These are phyloP conservation scores for Fusarium sp. DNA, from an alignment of 2,329 filamentous ascomycete genomes.

Conservation along the genomic window DNA sequence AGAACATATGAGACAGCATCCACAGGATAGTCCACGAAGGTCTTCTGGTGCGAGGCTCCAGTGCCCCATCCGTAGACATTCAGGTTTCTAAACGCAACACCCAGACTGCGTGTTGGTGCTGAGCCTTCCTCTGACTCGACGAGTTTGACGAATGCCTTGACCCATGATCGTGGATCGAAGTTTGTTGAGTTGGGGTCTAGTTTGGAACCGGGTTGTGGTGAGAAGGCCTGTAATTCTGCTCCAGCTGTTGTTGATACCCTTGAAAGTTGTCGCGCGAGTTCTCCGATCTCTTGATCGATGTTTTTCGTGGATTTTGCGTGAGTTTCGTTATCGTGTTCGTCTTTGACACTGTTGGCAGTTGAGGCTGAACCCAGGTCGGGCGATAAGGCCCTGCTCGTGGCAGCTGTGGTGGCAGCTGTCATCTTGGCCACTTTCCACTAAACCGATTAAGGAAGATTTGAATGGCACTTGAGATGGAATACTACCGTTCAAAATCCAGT, in stretches of 20 bases:
- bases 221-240: slow-evolving; percentile 33
- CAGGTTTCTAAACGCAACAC: slow-evolving; percentile 45
- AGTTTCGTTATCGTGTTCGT: background rate
- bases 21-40: slow-evolving; percentile 37
- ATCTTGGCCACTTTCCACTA: background rate
- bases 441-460: background rate
- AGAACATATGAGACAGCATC: slow-evolving; percentile 17
- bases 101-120: slow-evolving; percentile 39
- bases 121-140: slow-evolving; percentile 42
- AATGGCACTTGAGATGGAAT: background rate
- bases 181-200: slow-evolving; percentile 43
- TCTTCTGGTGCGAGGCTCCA: slow-evolving; percentile 43
- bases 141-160: slow-evolving; percentile 42
- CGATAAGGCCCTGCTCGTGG: background rate
- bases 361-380: slow-evolving; percentile 2
- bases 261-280: slow-evolving; percentile 29
- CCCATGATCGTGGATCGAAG: slow-evolving; percentile 45
- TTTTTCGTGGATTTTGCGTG: background rate
- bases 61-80: slow-evolving; percentile 45
- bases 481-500: background rate
- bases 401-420: background rate
- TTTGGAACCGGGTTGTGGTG: slow-evolving; percentile 31
- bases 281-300: slow-evolving; percentile 13
- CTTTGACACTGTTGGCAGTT: slow-evolving; percentile 9
- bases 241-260: slow-evolving; percentile 25